These are phyloP conservation scores for Datisca glomerata DNA, from an alignment of 306 rosid genomes.

Conservation along the genomic window DNA sequence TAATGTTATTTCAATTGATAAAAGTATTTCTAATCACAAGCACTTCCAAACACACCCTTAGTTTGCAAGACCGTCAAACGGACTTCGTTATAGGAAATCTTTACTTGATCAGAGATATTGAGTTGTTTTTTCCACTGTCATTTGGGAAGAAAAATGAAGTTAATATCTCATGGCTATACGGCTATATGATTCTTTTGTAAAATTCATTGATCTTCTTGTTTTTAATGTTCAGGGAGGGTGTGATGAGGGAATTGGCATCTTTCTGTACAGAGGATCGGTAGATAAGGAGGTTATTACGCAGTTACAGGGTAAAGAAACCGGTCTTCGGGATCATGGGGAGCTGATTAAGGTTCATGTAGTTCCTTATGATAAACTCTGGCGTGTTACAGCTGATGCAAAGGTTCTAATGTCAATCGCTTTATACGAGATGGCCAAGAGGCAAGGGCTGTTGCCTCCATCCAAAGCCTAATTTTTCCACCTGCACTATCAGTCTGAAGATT, in stretches of 20 bases:
- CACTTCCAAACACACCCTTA: too few species aligned
- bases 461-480: too few species aligned
- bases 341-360: slow-evolving; percentile 63
- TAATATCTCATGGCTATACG: too few species aligned
- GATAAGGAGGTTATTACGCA: slow-evolving; percentile 44
- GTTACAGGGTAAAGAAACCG: slow-evolving; percentile 76
- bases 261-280: slow-evolving; percentile 47
- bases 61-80: too few species aligned
- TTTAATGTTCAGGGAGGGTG: slow-evolving; percentile 63
- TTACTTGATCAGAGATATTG: too few species aligned
- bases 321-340: slow-evolving; percentile 84
- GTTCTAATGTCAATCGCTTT: slow-evolving; percentile 62
- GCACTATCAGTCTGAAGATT: too few species aligned
- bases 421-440: slow-evolving; percentile 70
- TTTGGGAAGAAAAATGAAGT: too few species aligned
- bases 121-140: too few species aligned
- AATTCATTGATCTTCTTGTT: slow-evolving; percentile 4
- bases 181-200: background rate
- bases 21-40: too few species aligned
- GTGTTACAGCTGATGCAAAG: slow-evolving; percentile 70
- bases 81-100: too few species aligned
- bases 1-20: too few species aligned
- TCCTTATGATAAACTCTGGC: slow-evolving; percentile 75
- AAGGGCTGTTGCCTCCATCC: slow-evolving; percentile 53
- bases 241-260: slow-evolving; percentile 74